Evolutionary conservation across 1,139 yeast genomes (phyloP).

Genomic region (Hemisphaericaspora xylanilytica): DNA sequence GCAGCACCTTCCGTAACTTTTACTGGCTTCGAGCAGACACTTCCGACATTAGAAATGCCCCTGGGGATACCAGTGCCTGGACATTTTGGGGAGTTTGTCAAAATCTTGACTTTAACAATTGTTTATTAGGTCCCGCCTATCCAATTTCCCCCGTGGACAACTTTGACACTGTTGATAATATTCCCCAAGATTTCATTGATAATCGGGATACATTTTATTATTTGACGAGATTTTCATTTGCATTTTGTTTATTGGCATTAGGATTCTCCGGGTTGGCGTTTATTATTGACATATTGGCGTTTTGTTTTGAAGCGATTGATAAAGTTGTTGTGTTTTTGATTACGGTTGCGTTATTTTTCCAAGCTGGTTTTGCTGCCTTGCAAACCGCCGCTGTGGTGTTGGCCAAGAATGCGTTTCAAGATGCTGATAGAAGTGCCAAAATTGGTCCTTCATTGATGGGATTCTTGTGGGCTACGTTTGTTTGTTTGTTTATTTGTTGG

Average conservation of each 20-base stretch:
- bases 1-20: slow-evolving; percentile 61
- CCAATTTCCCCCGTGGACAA: slow-evolving; percentile 75
- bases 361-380: slow-evolving; percentile 58
- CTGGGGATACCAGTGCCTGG: slow-evolving; percentile 57
- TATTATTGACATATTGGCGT: slow-evolving; percentile 40
- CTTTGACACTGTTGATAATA: slow-evolving; percentile 48
- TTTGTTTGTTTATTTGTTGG: slow-evolving; percentile 49
- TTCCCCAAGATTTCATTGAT: slow-evolving; percentile 55
- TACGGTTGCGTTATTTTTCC: slow-evolving; percentile 51
- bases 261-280: slow-evolving; percentile 50
- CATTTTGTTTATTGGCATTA: slow-evolving; percentile 60
- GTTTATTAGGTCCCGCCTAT: slow-evolving; percentile 50
- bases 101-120: slow-evolving; percentile 40
- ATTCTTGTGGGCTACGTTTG: slow-evolving; percentile 69
- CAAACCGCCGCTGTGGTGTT: slow-evolving; percentile 67
- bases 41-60: slow-evolving; percentile 52
- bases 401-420: slow-evolving; percentile 62
- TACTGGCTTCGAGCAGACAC: slow-evolving; percentile 77
- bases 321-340: slow-evolving; percentile 54
- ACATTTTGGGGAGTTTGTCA: slow-evolving; percentile 81
- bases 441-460: slow-evolving; percentile 62
- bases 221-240: slow-evolving; percentile 68
- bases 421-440: slow-evolving; percentile 39
- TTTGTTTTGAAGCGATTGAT: slow-evolving; percentile 48
- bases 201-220: slow-evolving; percentile 63